phyloP scores from a whole-genome alignment of 192 early-diverging fungal genomes.

The Umbelopsis sp. region DNA sequence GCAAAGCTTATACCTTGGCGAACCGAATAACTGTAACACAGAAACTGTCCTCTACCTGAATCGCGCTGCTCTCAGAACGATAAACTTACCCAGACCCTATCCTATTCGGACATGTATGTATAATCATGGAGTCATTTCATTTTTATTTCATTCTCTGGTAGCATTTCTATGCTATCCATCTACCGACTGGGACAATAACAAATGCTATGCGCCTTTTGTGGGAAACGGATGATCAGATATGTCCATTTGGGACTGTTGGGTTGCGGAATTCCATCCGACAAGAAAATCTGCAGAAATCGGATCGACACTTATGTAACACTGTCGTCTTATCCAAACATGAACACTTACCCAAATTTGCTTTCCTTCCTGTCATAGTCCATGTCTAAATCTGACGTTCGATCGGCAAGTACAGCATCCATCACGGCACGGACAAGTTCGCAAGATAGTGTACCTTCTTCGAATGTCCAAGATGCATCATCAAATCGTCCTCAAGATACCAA shows the following conservation, averaged over 20 bases:
- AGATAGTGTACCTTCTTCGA: constrained; percentile 3
- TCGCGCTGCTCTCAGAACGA: not conserved
- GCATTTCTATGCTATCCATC: not conserved
- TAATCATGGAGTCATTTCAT: not conserved
- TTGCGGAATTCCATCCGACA: not conserved
- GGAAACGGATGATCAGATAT: not conserved
- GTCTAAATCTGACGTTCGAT: constrained; percentile 8
- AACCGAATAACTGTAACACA: not conserved
- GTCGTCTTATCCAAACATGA: not conserved
- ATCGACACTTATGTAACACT: not conserved
- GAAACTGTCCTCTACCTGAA: not conserved
- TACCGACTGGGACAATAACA: not conserved
- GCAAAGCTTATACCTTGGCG: not conserved
- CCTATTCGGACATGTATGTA: constrained; percentile 10
- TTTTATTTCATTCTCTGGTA: not conserved
- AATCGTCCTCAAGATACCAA: not conserved
- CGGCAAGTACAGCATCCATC: constrained; percentile 4
- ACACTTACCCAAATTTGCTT: not conserved
- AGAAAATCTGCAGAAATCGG: not conserved
- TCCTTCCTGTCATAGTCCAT: not conserved
- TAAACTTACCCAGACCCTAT: not conserved
- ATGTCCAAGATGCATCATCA: not conserved
- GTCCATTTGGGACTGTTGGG: not conserved
- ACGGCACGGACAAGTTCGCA: not conserved
- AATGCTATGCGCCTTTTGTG: not conserved